A percentile compares a stretch with the other conserved stretches of the same genome.
Evolutionary conservation across 2,329 filamentous ascomycete species (phyloP).

Genomic region (Annulohypoxylon truncatum): DNA sequence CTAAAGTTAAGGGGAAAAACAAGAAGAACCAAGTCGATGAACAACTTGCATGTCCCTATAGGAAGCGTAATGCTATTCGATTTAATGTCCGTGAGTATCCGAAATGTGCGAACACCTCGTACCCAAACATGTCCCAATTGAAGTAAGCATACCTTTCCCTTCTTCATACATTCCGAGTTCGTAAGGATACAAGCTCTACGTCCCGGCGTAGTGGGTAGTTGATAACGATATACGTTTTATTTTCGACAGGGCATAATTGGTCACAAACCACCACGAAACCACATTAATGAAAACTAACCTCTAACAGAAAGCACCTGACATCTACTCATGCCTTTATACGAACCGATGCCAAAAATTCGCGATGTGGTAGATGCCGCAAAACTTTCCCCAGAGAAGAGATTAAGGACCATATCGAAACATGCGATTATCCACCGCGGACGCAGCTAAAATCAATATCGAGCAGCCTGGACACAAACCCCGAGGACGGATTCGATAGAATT

Average conservation of each 20-base stretch:
- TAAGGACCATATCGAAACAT: no score
- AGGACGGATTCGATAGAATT: conserved; percentile 14
- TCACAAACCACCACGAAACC: no score
- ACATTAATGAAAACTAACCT: neutral
- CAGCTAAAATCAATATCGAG: neutral
- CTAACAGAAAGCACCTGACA: conserved; percentile 27
- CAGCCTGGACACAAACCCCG: no score
- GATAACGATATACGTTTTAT: no score
- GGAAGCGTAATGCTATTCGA: conserved; percentile 32
- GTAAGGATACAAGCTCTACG: no score
- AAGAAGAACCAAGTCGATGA: conserved; percentile 15
- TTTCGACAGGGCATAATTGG: no score
- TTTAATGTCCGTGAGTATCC: conserved; percentile 31
- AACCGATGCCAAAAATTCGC: no score
- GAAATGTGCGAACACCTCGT: conserved; percentile 31
- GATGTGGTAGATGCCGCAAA: no score
- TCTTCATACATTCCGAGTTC: neutral
- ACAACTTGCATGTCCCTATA: conserved; percentile 27
- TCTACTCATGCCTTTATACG: no score
- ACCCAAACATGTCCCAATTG: conserved; percentile 16
- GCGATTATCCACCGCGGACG: conserved; percentile 11
- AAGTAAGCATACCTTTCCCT: conserved; percentile 24
- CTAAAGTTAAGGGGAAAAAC: conserved; percentile 2
- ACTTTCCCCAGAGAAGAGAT: no score
- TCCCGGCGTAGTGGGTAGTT: no score